Conservation (phyloP, 2,329 filamentous ascomycete genomes). For the Colletotrichum incanum region DNA sequence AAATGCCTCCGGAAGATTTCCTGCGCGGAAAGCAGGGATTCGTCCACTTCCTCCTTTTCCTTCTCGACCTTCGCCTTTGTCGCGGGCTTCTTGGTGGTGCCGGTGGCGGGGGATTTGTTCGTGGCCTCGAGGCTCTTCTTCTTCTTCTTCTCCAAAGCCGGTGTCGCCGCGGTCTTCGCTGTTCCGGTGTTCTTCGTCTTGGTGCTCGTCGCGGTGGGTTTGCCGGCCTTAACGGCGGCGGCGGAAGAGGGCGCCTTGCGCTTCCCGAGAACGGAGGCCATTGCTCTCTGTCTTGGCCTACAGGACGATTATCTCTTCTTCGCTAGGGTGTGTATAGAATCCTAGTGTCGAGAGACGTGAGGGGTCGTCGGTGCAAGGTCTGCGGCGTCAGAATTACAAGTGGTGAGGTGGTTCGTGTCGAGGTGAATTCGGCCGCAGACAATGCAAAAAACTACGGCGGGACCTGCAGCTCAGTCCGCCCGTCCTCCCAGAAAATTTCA, state of each 20-base stretch:
- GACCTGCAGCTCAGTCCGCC: neutral
- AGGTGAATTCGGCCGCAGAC: neutral
- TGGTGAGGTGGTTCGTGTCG: neutral
- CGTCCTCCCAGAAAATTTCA: constrained; percentile 19
- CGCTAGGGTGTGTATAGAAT: neutral
- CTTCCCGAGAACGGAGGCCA: constrained; percentile 43
- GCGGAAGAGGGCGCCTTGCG: constrained; percentile 40
- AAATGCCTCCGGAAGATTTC: constrained; percentile 88
- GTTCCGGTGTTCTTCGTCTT: constrained; percentile 7
- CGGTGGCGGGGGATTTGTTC: neutral
- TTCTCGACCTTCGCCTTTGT: neutral
- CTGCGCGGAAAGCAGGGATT: constrained; percentile 65
- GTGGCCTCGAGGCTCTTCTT: neutral
- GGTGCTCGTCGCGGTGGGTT: neutral
- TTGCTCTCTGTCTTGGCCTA: constrained; percentile 7
- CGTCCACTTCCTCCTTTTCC: constrained; percentile 55
- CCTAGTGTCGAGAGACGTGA: neutral
- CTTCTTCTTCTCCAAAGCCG: constrained; percentile 8
- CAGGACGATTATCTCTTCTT: neutral
- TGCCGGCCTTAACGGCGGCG: neutral
- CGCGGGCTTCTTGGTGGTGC: neutral
- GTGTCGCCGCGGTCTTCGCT: neutral
- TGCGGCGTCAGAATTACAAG: neutral
- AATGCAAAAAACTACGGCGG: neutral
- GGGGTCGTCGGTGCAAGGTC: too few species aligned